Percentiles rank a stretch among this genome's conserved stretches.
Conservation (phyloP, 73 alveolate genomes). For the Symbiodinium natans region DNA sequence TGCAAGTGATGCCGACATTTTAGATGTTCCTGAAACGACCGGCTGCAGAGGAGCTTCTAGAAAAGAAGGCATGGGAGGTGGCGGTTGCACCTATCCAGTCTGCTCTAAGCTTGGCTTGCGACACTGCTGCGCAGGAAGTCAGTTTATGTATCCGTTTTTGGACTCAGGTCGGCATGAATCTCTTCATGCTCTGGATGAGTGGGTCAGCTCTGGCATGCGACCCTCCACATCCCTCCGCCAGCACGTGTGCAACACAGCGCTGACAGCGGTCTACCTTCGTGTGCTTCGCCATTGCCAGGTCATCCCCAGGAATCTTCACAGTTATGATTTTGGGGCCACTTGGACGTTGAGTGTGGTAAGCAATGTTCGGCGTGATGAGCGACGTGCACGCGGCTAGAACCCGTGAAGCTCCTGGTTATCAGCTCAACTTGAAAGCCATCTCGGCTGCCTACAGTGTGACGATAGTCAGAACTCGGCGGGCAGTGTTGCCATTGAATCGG, state of each 20-base stretch:
- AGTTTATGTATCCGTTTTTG: too few relatives aligned
- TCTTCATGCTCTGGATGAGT: conserved; percentile 88
- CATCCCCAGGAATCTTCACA: conserved; percentile 89
- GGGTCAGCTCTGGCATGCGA: conserved; percentile 16
- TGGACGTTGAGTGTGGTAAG: too few relatives aligned
- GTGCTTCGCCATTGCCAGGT: conserved; percentile 28
- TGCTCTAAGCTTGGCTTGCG: background rate
- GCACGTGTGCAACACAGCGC: background rate
- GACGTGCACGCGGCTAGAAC: too few relatives aligned
- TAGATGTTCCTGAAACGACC: background rate
- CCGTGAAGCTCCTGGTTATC: too few relatives aligned
- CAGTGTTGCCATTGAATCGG: too few relatives aligned
- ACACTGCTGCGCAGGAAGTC: too few relatives aligned
- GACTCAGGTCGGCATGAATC: conserved; percentile 73
- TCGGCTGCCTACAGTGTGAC: too few relatives aligned
- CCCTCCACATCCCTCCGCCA: background rate
- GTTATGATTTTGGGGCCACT: conserved; percentile 74
- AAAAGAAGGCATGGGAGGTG: conserved; percentile 90
- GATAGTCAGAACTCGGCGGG: too few relatives aligned
- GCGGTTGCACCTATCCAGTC: conserved; percentile 88
- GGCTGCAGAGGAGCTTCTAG: conserved; percentile 55
- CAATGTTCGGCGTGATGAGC: too few relatives aligned
- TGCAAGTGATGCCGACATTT: too few relatives aligned
- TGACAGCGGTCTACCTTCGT: too few relatives aligned
- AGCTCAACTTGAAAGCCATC: too few relatives aligned